These are phyloP conservation scores for Puccinia horiana DNA, from an alignment of 1,284 basidiomycete species.

Conservation along the genomic window DNA sequence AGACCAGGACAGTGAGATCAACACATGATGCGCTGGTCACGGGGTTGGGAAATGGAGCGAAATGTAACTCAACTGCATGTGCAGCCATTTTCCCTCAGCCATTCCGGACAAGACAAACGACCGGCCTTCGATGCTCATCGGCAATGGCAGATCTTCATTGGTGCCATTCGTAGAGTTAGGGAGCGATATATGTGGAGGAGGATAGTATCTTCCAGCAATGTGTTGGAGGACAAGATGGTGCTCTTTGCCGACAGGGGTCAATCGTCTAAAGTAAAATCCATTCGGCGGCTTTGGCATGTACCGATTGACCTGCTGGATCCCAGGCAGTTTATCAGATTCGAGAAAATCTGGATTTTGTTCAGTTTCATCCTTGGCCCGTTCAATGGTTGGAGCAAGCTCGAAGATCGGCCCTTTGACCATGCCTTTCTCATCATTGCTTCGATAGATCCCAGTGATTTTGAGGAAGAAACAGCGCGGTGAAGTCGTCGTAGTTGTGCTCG, in stretches of 20 bases:
- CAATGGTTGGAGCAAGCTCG: conserved; percentile 19
- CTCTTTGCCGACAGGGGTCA: conserved; percentile 44
- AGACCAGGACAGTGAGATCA: neutral
- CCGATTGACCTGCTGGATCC: conserved; percentile 25
- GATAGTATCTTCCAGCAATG: conserved; percentile 48
- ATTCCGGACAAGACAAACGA: conserved; percentile 39
- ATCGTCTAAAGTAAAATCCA: conserved; percentile 34
- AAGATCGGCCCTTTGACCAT: conserved; percentile 48
- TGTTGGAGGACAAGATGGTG: conserved; percentile 46
- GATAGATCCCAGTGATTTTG: conserved; percentile 45
- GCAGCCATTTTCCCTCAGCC: conserved; percentile 37
- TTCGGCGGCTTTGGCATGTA: conserved; percentile 40
- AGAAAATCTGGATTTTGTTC: conserved; percentile 11
- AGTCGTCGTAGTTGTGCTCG: neutral
- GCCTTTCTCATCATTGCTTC: conserved; percentile 38
- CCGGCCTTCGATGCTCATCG: neutral
- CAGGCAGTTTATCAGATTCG: conserved; percentile 5
- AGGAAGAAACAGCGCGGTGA: conserved; percentile 40
- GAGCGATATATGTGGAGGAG: neutral
- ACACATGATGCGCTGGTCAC: neutral
- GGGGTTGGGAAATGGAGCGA: neutral
- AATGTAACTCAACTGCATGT: conserved; percentile 40
- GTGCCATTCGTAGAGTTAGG: neutral
- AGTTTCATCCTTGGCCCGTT: conserved; percentile 3
- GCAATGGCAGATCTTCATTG: neutral